A percentile compares a stretch with the other conserved stretches of the same genome.
Evolutionary conservation across 2,329 filamentous ascomycete species (phyloP).

Genomic region (Penicillium sp.): DNA sequence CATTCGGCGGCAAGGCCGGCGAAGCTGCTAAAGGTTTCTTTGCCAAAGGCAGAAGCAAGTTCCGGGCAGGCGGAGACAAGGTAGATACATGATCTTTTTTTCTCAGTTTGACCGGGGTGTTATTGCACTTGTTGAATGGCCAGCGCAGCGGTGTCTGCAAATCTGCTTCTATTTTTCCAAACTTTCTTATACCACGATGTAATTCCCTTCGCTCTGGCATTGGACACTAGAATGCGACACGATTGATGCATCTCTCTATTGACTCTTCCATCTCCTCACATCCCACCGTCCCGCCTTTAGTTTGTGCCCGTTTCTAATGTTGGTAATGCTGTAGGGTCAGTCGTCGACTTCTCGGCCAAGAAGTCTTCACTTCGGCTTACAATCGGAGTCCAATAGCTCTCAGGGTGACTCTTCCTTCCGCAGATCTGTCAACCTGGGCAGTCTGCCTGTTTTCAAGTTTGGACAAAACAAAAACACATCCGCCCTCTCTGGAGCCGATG

Average conservation of each 20-base stretch:
- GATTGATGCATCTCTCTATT: conserved; percentile 22
- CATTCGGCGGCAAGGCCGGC: conserved; percentile 65
- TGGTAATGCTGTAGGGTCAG: conserved; percentile 35
- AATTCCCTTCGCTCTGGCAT: conserved; percentile 26
- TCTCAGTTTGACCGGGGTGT: conserved; percentile 6
- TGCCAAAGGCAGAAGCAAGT: conserved; percentile 84
- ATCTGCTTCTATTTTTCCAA: conserved; percentile 9
- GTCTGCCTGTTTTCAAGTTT: conserved; percentile 24
- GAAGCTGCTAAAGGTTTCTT: conserved; percentile 89
- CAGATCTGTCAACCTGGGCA: conserved; percentile 25
- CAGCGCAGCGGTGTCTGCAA: conserved; percentile 14
- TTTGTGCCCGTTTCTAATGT: conserved; percentile 28
- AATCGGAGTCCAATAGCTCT: conserved; percentile 11
- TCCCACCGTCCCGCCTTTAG: conserved; percentile 7
- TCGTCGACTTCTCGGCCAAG: conserved; percentile 27
- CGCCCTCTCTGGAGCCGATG: conserved; percentile 1
- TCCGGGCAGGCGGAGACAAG: conserved; percentile 71
- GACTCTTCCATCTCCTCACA: not conserved
- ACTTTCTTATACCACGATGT: conserved; percentile 32
- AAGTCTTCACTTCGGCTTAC: conserved; percentile 20
- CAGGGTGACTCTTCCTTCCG: conserved; percentile 18
- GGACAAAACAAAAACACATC: conserved; percentile 5
- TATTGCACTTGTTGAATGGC: conserved; percentile 6
- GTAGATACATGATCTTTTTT: conserved; percentile 59
- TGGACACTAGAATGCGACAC: conserved; percentile 30